Base-by-base conservation (phyloP, 1,284 basidiomycete genomes). In the Phellopilus nigrolimitatus region DNA sequence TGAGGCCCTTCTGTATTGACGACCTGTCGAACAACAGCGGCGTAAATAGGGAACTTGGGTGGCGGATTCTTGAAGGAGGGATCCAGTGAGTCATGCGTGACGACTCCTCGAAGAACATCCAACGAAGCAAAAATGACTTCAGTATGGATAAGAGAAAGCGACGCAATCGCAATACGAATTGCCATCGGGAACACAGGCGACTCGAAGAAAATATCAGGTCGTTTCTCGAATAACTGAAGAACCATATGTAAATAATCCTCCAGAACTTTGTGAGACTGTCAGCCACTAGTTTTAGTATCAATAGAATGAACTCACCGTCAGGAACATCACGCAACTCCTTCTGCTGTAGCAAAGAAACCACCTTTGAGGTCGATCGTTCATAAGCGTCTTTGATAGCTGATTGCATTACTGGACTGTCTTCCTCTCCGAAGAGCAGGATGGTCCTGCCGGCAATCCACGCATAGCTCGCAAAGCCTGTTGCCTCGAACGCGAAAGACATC, bases 381-480 rank as follows among this genome's bases (percentile, higher is more conserved):
- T 86, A 91, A n/a, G 85, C 68, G 25, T 76, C 74, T 53, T 74
- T 71, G 58, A 90, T 79, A 4, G 83, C 71, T 9, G 66, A 70
- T 27, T 76, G 79, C 21, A 90, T 64, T 54, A 59, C 59, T 7
- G 69, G 60, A 59, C 80, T 71, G 44, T 79, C 74, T 58, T 83
- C 76, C 50, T 82, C 72, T 30, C 86, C 88, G 64, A 90, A 95
- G 57, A 79, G 76, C 30, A 75, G 73, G 10, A 92, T 76, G 19
- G 88, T 70, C 67, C 97, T 97, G 43, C 92, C 88, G 13, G 84
- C 82, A 57, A 99, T 93, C 97, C 97, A 99, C 10, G 98, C 68
- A 68, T 93, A 98, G 59, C 90, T 88, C 0, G 95, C 81, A 61
- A 85, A 85, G 0, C 90, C 91, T 0, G 91, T 91, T 13, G 74